Base-by-base conservation (phyloP, 768 basidiomycete genomes). In the Pisolithus albus region DNA sequence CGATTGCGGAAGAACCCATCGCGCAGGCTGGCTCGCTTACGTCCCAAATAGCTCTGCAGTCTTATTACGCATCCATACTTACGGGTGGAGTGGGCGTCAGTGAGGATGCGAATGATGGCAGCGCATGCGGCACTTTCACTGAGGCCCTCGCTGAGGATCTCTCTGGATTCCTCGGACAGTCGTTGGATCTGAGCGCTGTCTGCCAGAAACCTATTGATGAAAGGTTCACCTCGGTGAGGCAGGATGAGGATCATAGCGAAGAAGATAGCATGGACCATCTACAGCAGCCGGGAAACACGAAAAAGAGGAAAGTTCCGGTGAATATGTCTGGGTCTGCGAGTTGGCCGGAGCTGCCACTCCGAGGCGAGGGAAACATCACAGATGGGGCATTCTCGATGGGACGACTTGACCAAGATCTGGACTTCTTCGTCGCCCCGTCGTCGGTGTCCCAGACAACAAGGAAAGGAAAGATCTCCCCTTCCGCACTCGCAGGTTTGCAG, bases 291-390 rank as follows among this genome's bases (percentile, higher is more conserved):
- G 84, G 84, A 7, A 92, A 92, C 60, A 86, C 87, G 45, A 92
- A 92, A 79, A 92, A 92, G 71, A 76, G 89, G 45, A 92, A 92
- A 64, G 88, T 92, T 3, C 89, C 90, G 1, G 78, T 80, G 36
- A 84, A 87, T 64, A 62, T 71, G 49, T 65, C 72, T 15, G 69
- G 71, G 47, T 64, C 69, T 37, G 66, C 63, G 42, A 70, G 65
- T 41, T 74, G 75, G 49, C 75, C 74, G 41, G 76, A 78, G 52
- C 62, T 34, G 34, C 34, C 34, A 34, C 13, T 34, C 4, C 34
- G 34, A 11, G 4, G 34, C 15, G 34, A 15, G 13, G 34, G 34
- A 34, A 13, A 34, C 34, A 32, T 32, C 9, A 10, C 5, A 4
- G 30, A 32, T 11, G 34, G 13, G 34, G 34, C 34, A 34, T 34